Conservation (phyloP, 495 filamentous ascomycete species). For the Neurospora sp. region DNA sequence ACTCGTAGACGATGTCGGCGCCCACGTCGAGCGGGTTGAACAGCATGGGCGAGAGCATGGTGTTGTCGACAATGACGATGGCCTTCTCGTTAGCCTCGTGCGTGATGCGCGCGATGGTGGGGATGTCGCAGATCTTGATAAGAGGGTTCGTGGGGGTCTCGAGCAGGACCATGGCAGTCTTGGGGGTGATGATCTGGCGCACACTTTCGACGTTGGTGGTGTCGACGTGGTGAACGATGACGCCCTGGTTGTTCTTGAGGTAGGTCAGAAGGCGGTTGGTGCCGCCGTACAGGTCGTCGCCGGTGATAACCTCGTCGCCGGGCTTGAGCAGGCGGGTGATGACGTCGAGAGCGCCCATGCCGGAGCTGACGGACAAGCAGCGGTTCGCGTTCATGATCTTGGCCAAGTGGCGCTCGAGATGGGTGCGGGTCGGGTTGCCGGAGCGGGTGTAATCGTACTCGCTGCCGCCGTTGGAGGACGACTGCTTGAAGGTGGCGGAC, state of each 20-base stretch:
- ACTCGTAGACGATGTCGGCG: constrained; percentile 94
- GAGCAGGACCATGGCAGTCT: constrained; percentile 91
- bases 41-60: constrained; percentile 92
- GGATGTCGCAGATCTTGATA: constrained; percentile 95
- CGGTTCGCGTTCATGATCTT: constrained; percentile 97
- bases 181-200: constrained; percentile 52
- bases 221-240: constrained; percentile 93
- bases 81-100: constrained; percentile 72
- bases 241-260: constrained; percentile 73
- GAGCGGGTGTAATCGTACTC: constrained; percentile 98
- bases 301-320: constrained; percentile 93
- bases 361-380: constrained; percentile 84
- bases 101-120: constrained; percentile 58
- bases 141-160: constrained; percentile 96
- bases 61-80: constrained; percentile 93
- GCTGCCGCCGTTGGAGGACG: constrained; percentile 59
- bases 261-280: constrained; percentile 91
- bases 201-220: constrained; percentile 69
- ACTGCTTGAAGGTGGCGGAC: constrained; percentile 96
- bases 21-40: constrained; percentile 88
- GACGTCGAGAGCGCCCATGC: constrained; percentile 95
- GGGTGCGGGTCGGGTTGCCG: constrained; percentile 91
- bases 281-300: constrained; percentile 93
- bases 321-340: constrained; percentile 89
- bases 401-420: constrained; percentile 91